Evolutionary conservation across 805 yeast species (phyloP), one percentile per base, ranked within the genome.

Genomic region (Starmerella stigmatis): DNA sequence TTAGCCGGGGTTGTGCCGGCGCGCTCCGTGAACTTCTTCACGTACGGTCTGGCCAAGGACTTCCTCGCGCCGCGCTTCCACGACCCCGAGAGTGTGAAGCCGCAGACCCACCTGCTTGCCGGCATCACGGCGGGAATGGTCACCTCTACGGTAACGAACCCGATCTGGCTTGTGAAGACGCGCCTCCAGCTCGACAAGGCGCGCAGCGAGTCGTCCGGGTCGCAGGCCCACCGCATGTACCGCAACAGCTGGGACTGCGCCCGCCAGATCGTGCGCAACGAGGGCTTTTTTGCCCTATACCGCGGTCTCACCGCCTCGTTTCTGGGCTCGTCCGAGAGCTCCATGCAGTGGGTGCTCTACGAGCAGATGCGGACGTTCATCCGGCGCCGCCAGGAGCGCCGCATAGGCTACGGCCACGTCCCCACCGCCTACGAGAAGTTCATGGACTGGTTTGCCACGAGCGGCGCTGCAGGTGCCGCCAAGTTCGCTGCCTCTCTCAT

Each of bases 1-100:
- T 69, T 92, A 55, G 94, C 89, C 15, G 99, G 99, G 44, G 97
- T 92, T 13, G 89, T 92, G 33, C 99, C 99, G 0, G 97, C 99
- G 1, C 73, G 99, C 62, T 82, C 96, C 23, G 94, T 92, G 52
- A 92, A 92, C 64, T 92, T 92, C 62, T 88, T 88, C 70, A 86
- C 96, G 0, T 92, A 92, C 62, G 95, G 96, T n/a, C 71, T 84
- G n/a, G 77, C 94, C 5, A 92, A 92, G 58, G 89, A 83, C 20
- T 41, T 81, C 13, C 63, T 86, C n/a, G 72, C 85, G 7, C 66
- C 66, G 16, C 68, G 73, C 35, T 76, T 86, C 64, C 81, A 81
- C 62, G 63, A 80, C 43, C 86, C 88, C 11, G 63, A 79, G 47
- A 95, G 88, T 57, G 11, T 31, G 10, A 78, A 79, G 13, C 78